Conservation (phyloP, 306 rosid genomes). For the Fragaria vesca region DNA sequence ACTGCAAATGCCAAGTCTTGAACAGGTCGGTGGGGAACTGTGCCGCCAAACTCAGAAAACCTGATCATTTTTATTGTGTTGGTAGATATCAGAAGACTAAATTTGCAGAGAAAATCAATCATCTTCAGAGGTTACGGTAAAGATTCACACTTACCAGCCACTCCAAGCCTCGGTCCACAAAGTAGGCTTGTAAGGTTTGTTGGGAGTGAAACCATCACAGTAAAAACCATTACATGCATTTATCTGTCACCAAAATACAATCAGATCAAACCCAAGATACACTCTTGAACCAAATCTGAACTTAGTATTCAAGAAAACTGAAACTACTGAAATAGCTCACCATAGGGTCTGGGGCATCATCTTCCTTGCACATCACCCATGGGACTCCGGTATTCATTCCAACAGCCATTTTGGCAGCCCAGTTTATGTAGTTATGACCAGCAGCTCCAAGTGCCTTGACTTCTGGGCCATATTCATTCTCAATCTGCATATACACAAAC, state of each 20-base stretch:
- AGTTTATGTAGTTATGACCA: conserved; percentile 67
- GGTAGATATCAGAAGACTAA: conserved; percentile 16
- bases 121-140: conserved; percentile 5
- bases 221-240: conserved; percentile 92
- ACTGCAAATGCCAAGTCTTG: conserved; percentile 91
- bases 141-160: conserved; percentile 67
- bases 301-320: not conserved
- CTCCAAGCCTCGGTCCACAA: conserved; percentile 98
- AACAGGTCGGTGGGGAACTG: conserved; percentile 74
- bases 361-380: conserved; percentile 99
- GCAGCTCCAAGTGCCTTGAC: conserved; percentile 58
- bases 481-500: conserved; percentile 50
- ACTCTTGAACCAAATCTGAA: not conserved
- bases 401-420: conserved; percentile 99
- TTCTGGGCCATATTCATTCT: conserved; percentile 86
- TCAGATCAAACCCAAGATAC: conserved; percentile 12
- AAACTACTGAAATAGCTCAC: conserved; percentile 32
- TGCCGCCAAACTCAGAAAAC: conserved; percentile 90
- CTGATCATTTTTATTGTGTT: conserved; percentile 32
- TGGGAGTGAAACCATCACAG: conserved; percentile 84
- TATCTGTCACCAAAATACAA: conserved; percentile 49
- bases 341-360: conserved; percentile 96
- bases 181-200: conserved; percentile 86
- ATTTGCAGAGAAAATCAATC: conserved; percentile 12
- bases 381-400: conserved; percentile 86